These are phyloP conservation scores for Hyaloperonospora brassicae DNA, from an alignment of 352 stramenopile species.

Conservation along the genomic window DNA sequence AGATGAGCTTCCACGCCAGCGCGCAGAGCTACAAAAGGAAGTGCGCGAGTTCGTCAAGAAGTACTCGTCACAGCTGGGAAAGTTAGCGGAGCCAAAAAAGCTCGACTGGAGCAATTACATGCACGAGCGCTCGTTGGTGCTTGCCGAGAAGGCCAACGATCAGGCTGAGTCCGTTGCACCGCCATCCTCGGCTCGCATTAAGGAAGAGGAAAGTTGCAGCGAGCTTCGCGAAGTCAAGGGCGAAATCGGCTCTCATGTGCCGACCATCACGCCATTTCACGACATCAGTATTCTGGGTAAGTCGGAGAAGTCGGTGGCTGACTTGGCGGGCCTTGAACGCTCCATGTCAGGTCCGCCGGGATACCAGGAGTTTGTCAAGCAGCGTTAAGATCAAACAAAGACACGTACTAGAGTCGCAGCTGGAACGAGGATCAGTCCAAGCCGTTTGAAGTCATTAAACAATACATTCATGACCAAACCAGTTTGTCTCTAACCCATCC, in stretches of 20 bases:
- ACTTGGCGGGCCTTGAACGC: constrained; percentile 54
- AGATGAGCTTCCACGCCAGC: constrained; percentile 62
- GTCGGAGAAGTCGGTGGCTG: constrained; percentile 62
- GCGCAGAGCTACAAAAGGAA: constrained; percentile 61
- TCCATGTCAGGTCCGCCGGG: constrained; percentile 73
- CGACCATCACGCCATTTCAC: constrained; percentile 70
- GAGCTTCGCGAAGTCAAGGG: constrained; percentile 25
- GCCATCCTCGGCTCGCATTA: constrained; percentile 9
- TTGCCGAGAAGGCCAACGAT: constrained; percentile 28
- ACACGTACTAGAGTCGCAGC: constrained; percentile 5
- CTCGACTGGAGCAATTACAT: constrained; percentile 84
- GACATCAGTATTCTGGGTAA: constrained; percentile 74
- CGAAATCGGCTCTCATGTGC: constrained; percentile 21
- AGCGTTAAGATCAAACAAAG: constrained; percentile 15
- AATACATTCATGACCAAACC: constrained; percentile 26
- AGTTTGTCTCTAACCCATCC: constrained; percentile 24
- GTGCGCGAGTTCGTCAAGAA: constrained; percentile 74
- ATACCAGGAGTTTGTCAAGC: constrained; percentile 38
- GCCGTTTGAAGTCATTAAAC: constrained; percentile 6
- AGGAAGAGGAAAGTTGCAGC: constrained; percentile 18
- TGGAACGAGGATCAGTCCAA: no score
- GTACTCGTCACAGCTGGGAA: constrained; percentile 48
- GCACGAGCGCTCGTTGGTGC: constrained; percentile 46
- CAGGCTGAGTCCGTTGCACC: constrained; percentile 15
- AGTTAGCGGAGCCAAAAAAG: constrained; percentile 57